Evolutionary conservation across 164 flowering plant species (phyloP).

Genomic region (Stephania japonica): DNA sequence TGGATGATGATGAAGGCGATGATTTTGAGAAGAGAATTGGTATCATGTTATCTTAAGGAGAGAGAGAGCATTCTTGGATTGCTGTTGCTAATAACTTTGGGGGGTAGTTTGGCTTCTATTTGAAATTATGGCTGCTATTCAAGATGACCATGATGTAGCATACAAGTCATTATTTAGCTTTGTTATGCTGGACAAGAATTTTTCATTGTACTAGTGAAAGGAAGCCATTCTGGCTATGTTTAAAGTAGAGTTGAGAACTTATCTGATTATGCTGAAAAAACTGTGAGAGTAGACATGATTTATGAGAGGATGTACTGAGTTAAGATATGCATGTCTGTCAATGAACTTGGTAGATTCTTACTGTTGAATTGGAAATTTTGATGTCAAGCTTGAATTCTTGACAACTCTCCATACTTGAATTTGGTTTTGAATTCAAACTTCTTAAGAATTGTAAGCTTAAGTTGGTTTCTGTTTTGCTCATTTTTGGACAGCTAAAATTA

Average conservation of each 20-base stretch:
- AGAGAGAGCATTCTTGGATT: slow-evolving; percentile 1
- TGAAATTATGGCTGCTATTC: not conserved
- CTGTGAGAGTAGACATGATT: not conserved
- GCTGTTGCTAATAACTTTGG: not conserved
- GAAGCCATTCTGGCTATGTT: slow-evolving; percentile 12
- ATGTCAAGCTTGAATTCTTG: not conserved
- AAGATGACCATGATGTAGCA: slow-evolving; percentile 15
- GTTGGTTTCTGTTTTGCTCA: not conserved
- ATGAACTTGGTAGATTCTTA: not conserved
- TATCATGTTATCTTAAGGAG: slow-evolving; percentile 30
- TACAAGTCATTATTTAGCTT: slow-evolving; percentile 6
- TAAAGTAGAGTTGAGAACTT: slow-evolving; percentile 10
- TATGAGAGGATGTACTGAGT: not conserved
- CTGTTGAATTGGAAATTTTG: not conserved
- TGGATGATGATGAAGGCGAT: slow-evolving; percentile 70
- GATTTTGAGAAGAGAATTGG: slow-evolving; percentile 82
- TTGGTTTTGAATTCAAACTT: too few relatives aligned
- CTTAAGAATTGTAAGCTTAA: too few relatives aligned
- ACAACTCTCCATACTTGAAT: not conserved
- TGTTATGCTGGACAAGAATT: slow-evolving; percentile 1
- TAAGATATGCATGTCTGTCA: not conserved
- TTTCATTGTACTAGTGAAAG: slow-evolving; percentile 6
- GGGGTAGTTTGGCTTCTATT: slow-evolving; percentile 8
- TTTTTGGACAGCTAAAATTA: not conserved
- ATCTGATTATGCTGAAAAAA: not conserved